Evolutionary conservation across 192 early-diverging fungal genomes (phyloP), one percentile per base, ranked within the genome.

Genomic region (Cetraspora pellucida): DNA sequence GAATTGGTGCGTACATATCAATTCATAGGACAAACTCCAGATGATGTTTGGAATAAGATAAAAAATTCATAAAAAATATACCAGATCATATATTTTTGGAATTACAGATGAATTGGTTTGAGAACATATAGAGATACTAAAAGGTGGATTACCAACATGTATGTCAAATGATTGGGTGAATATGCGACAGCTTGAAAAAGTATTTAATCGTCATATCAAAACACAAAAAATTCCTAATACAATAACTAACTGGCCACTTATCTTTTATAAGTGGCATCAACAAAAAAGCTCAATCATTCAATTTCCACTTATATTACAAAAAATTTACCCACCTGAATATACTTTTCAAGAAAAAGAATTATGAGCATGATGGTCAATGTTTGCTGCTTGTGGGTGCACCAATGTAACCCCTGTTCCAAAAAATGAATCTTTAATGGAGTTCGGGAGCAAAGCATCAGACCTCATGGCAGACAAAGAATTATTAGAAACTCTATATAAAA

Each of bases 331-430:
- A 63, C 8, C 0, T 43, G 13, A 63, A 30, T 63, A 63, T 37
- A 10, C 31, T 30, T 63, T 63, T 63, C 58, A 60, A 60, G 58
- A 60, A 27, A 60, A 63, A 63, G 60, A 63, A 63, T 63, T 63
- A 63, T 2, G 60, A 30, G 30, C 21, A 37, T 63, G 30, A 13
- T 2, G 30, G 28, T 2, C 30, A 63, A 63, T 63, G 2, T 63
- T 63, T 63, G 9, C 1, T 13, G 10, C 21, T 63, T 37, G 9
- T 31, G 30, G 16, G 14, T 63, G 30, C 31, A 63, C 60, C 0
- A 17, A 63, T 31, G 30, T 63, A 1, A 63, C 16, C 1, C 30
- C 16, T 17, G 1, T 37, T 37, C 37, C 37, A 37, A 37, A 37
- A 37, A 37, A 37, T 6, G 37, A 37, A 37, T 37, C 28, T 31